Conservation (phyloP, 257 asterid genomes). For the Gardenia jasminoides region DNA sequence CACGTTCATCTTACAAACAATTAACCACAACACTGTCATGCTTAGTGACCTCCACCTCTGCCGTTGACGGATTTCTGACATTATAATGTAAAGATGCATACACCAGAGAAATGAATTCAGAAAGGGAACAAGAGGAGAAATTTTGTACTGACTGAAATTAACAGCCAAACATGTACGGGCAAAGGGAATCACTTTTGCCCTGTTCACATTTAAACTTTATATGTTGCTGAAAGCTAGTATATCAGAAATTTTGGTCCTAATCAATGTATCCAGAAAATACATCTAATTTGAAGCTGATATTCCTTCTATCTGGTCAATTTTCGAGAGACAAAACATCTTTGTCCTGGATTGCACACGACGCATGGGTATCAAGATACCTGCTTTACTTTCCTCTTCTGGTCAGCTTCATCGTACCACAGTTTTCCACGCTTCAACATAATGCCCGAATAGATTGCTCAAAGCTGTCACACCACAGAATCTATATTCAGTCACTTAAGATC, state of each 20-base stretch:
- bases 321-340: neutral
- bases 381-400: too few species aligned
- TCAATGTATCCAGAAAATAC: too few species aligned
- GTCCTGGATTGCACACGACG: neutral
- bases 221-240: neutral
- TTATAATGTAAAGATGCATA: neutral
- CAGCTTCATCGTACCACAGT: too few species aligned
- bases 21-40: too few species aligned
- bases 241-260: neutral
- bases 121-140: neutral
- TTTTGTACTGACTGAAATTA: neutral
- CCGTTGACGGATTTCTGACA: neutral
- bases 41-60: too few species aligned
- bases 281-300: neutral
- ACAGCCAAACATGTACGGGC: neutral
- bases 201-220: neutral
- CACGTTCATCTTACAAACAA: too few species aligned
- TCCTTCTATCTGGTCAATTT: neutral
- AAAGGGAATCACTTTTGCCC: neutral
- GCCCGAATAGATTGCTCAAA: too few species aligned
- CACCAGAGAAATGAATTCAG: neutral
- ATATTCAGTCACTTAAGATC: neutral
- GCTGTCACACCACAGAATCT: too few species aligned
- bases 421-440: too few species aligned
- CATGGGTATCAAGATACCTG: conserved; percentile 18